Evolutionary conservation across 2,329 filamentous ascomycete species (phyloP), one percentile per base, ranked within the genome.

Genomic region (Verticillium isaacii): DNA sequence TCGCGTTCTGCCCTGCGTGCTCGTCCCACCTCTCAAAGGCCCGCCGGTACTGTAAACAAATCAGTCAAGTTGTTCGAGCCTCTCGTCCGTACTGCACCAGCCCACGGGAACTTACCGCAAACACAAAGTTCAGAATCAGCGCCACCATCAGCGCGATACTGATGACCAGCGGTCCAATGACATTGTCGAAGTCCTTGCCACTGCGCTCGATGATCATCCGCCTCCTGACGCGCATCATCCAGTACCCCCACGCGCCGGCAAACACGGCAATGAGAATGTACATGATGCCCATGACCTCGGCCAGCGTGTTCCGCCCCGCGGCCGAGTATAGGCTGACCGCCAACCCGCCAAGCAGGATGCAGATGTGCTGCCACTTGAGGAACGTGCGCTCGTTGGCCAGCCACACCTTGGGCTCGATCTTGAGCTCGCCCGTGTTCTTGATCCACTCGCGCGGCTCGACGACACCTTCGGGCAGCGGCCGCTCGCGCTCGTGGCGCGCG

Each of bases 321-420:
- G 94, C 92, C 68, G 96, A 94, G 78, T 94, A 97, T 32, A 99
- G 79, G 25, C 89, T 91, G 14, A 99, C 80, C 0, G 92, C 91
- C 34, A 99, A 78, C 25, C 89, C 88, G 41, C 93, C 93, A 29
- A 99, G 87, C 15, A 99, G 82, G 57, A 99, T 87, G 64, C 88
- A 89, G 70, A 99, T 93, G 74, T 98, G 93, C 80, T 98, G 92
- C 95, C 95, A 99, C 76, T 97, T 98, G 75, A 99, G 89, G 73
- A 97, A 99, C 0, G 95, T 99, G 64, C 95, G 89, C 78, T 99
- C 94, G 76, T 99, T 99, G 60, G 95, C 95, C 62, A 99, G 88
- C 94, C 95, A 99, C 34, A 99, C 94, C 77, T 99, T 99, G 64
- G 92, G 93, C 78, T 99, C 95, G 62, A 99, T 92, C 72, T 93